phyloP scores from a whole-genome alignment of 2,329 filamentous ascomycete species.

The Nothopassalora personata region DNA sequence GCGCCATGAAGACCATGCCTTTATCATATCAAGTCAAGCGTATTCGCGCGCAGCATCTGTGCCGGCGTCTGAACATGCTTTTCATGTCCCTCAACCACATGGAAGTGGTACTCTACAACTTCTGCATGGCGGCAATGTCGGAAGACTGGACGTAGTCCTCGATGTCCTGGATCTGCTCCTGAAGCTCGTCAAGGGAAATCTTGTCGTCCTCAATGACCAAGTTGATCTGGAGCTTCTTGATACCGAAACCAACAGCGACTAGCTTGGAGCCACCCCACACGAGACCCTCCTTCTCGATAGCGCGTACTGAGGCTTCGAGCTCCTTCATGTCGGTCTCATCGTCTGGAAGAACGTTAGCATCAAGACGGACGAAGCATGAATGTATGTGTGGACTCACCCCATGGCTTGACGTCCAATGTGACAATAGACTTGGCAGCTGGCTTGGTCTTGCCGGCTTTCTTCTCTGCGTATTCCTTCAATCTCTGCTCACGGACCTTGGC shows the following conservation, averaged over 20 bases:
- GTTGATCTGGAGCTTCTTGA: conserved; percentile 99
- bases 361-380: not conserved
- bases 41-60: not conserved
- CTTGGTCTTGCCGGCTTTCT: conserved; percentile 94
- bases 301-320: conserved; percentile 73
- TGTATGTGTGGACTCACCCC: conserved; percentile 63
- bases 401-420: conserved; percentile 95
- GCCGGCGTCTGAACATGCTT: not conserved
- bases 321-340: conserved; percentile 85
- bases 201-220: conserved; percentile 96
- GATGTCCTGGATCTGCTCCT: conserved; percentile 76
- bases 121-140: conserved; percentile 87
- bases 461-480: conserved; percentile 88
- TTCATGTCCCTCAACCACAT: conserved; percentile 3
- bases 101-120: conserved; percentile 58
- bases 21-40: conserved; percentile 1
- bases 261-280: conserved; percentile 92
- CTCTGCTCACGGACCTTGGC: conserved; percentile 79
- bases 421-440: conserved; percentile 91
- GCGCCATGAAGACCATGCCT: conserved; percentile 13
- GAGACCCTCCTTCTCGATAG: conserved; percentile 86
- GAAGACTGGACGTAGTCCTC: conserved; percentile 97
- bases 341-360: conserved; percentile 25
- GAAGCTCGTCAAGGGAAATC: conserved; percentile 78
- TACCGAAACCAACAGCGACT: conserved; percentile 88